Conservation (phyloP, 768 basidiomycete species). For the Clitopilus hobsonii region DNA sequence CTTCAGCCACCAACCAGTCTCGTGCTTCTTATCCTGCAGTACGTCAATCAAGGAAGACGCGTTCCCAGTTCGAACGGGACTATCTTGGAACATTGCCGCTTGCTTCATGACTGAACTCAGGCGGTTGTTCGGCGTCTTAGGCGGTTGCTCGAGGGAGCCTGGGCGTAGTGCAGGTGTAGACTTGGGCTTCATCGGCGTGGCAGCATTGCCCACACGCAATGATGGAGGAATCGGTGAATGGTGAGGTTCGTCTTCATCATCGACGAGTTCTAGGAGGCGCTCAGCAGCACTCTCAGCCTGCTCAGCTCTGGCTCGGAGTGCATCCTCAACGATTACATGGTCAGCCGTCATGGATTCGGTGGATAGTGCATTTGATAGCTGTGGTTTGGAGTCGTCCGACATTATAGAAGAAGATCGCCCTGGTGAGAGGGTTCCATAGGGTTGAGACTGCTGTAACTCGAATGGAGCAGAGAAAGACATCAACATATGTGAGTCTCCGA, state of each 20-base stretch:
- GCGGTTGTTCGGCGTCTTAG: slow-evolving; percentile 64
- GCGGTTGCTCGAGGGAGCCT: slow-evolving; percentile 29
- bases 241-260: slow-evolving; percentile 62
- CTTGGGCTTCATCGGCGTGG: slow-evolving; percentile 28
- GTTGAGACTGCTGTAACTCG: slow-evolving; percentile 34
- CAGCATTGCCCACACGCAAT: slow-evolving; percentile 38
- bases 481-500: slow-evolving; percentile 55
- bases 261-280: slow-evolving; percentile 80
- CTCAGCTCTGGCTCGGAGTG: slow-evolving; percentile 78
- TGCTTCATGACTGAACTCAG: slow-evolving; percentile 59
- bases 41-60: slow-evolving; percentile 64
- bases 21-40: slow-evolving; percentile 60
- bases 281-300: slow-evolving; percentile 94
- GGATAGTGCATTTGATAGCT: slow-evolving; percentile 57
- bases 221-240: slow-evolving; percentile 54
- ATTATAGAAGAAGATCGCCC: slow-evolving; percentile 49
- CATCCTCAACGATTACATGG: slow-evolving; percentile 72
- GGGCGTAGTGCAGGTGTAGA: slow-evolving; percentile 32
- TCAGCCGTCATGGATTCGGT: slow-evolving; percentile 43
- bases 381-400: slow-evolving; percentile 45
- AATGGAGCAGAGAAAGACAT: slow-evolving; percentile 73
- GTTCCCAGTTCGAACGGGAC: slow-evolving; percentile 55
- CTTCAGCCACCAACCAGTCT: slow-evolving; percentile 84
- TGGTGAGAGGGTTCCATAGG: slow-evolving; percentile 28
- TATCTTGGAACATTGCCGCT: slow-evolving; percentile 78